Conservation (phyloP, 2,329 filamentous ascomycete genomes). For the Orbilia blumenaviensis region DNA sequence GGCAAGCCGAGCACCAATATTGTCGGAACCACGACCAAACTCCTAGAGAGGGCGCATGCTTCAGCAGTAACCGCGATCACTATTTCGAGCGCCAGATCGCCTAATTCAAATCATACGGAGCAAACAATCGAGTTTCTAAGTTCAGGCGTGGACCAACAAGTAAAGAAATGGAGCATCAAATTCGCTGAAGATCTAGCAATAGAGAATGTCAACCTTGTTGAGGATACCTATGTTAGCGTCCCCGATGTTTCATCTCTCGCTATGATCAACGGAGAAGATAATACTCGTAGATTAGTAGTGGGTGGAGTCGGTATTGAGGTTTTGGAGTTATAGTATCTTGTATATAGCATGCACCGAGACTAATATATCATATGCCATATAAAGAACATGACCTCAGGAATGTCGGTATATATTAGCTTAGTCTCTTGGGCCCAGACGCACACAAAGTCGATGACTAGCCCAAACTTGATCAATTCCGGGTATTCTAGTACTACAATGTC, state of each 20-base stretch:
- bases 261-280: not conserved
- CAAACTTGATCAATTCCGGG: no score
- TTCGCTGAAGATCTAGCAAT: not conserved
- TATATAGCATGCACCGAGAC: not conserved
- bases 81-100: not conserved
- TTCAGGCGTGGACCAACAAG: constrained; percentile 46
- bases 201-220: not conserved
- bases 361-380: no score
- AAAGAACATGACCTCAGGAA: no score
- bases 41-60: constrained; percentile 32
- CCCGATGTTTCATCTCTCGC: constrained; percentile 41
- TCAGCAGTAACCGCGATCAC: constrained; percentile 43
- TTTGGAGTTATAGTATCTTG: constrained; percentile 24
- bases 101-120: not conserved
- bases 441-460: no score
- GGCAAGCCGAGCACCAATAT: not conserved
- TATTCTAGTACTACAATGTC: no score
- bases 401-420: no score
- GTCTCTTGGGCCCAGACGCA: no score
- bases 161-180: constrained; percentile 40
- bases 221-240: constrained; percentile 40
- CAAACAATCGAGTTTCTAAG: constrained; percentile 24
- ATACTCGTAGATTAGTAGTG: constrained; percentile 13
- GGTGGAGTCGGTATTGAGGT: constrained; percentile 45
- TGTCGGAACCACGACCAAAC: not conserved